phyloP scores from a whole-genome alignment of 2,329 filamentous ascomycete genomes.

The Pseudogymnoascus sp. region DNA sequence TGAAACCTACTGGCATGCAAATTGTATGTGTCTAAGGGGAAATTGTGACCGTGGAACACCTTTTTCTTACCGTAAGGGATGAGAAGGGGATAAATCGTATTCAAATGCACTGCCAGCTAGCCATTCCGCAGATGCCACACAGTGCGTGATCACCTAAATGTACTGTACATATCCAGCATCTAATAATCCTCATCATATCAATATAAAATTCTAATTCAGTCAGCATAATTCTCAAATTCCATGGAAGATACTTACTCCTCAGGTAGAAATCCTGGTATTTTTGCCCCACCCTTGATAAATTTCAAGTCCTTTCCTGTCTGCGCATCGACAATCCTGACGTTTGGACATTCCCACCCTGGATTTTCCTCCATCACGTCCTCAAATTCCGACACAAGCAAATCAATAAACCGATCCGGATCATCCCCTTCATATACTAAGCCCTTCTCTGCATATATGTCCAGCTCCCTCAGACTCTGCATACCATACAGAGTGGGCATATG shows the following conservation, averaged over 20 bases:
- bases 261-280: constrained; percentile 16
- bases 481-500: constrained; percentile 19
- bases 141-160: not conserved
- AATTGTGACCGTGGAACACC: not conserved
- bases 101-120: not conserved
- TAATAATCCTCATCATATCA: not conserved
- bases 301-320: constrained; percentile 15
- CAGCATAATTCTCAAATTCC: not conserved
- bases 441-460: constrained; percentile 16
- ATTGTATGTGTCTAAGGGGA: not conserved
- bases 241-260: constrained; percentile 14
- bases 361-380: constrained; percentile 14
- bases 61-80: not conserved
- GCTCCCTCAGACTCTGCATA: constrained; percentile 20
- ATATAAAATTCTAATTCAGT: not conserved
- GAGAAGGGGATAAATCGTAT: not conserved
- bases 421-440: constrained; percentile 10
- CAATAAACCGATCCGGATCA: constrained; percentile 9
- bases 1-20: not conserved
- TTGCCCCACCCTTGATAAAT: constrained; percentile 17
- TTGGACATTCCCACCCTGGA: constrained; percentile 22
- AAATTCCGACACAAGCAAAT: constrained; percentile 17
- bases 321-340: constrained; percentile 17
- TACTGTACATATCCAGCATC: not conserved
- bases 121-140: not conserved